Conservation (phyloP, 306 rosid species). For the Dryas alaskensis region DNA sequence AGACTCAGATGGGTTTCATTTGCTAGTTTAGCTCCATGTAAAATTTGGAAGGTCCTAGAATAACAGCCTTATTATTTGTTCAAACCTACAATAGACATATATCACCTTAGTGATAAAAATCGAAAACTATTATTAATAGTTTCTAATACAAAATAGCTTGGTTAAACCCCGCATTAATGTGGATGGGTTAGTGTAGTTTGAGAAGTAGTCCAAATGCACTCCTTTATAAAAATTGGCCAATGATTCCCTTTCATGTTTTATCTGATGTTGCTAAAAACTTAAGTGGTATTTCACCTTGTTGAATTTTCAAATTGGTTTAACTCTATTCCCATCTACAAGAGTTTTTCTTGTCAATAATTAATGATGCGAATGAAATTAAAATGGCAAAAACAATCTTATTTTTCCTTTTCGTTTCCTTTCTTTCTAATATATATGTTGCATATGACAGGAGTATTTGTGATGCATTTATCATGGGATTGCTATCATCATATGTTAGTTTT, state of each 20-base stretch:
- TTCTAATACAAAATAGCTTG: neutral
- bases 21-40: too few species aligned
- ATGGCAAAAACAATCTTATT: neutral
- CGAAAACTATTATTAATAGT: neutral
- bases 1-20: too few species aligned
- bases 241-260: neutral
- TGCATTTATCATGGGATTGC: neutral
- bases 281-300: neutral
- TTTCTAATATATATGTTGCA: neutral
- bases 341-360: constrained; percentile 1
- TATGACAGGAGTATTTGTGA: neutral
- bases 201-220: neutral
- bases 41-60: too few species aligned
- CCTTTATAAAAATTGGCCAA: neutral
- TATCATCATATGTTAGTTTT: neutral
- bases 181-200: constrained; percentile 15
- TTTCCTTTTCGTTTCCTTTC: neutral
- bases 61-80: too few species aligned
- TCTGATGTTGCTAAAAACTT: neutral
- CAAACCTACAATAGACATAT: too few species aligned
- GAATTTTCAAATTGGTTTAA: neutral
- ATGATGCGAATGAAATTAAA: neutral
- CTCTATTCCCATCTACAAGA: neutral
- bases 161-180: neutral
- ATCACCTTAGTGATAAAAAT: too few species aligned